These are phyloP conservation scores for Cairneyella variabilis DNA, from an alignment of 495 filamentous ascomycete species.

Conservation along the genomic window DNA sequence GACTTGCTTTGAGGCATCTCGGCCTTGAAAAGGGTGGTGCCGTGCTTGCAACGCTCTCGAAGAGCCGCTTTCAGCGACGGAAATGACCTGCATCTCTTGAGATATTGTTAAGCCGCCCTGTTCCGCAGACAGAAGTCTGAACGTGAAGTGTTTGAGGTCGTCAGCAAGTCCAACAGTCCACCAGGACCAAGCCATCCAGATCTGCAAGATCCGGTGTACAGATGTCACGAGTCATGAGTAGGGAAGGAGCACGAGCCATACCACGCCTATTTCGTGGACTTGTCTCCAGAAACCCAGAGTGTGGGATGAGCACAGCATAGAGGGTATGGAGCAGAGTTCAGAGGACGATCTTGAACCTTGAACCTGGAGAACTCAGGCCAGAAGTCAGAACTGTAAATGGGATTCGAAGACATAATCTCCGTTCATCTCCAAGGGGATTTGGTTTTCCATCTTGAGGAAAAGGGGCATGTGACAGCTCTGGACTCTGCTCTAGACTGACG, in stretches of 20 bases:
- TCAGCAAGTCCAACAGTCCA: neutral
- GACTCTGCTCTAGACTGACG: neutral
- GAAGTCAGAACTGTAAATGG: too few relatives aligned
- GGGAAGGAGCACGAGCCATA: neutral
- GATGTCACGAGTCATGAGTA: neutral
- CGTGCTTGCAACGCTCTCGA: too few relatives aligned
- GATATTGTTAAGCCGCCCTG: too few relatives aligned
- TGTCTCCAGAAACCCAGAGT: neutral
- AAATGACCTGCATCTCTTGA: too few relatives aligned
- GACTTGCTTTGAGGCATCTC: too few relatives aligned
- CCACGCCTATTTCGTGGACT: neutral
- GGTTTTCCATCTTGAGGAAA: neutral
- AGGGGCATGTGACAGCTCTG: too few relatives aligned
- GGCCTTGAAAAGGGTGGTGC: too few relatives aligned
- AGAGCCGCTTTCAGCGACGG: too few relatives aligned
- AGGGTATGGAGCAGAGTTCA: neutral
- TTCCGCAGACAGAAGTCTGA: too few relatives aligned
- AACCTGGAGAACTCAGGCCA: neutral
- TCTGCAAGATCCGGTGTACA: neutral
- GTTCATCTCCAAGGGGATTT: constrained; percentile 1
- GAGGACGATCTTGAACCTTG: neutral
- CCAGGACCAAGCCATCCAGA: neutral
- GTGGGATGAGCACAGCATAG: neutral
- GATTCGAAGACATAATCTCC: neutral
- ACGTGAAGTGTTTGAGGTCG: neutral